Percentiles rank a stretch among this genome's conserved stretches.
These are phyloP conservation scores for Durio zibethinus DNA, from an alignment of 345 rosid species.

Conservation along the genomic window DNA sequence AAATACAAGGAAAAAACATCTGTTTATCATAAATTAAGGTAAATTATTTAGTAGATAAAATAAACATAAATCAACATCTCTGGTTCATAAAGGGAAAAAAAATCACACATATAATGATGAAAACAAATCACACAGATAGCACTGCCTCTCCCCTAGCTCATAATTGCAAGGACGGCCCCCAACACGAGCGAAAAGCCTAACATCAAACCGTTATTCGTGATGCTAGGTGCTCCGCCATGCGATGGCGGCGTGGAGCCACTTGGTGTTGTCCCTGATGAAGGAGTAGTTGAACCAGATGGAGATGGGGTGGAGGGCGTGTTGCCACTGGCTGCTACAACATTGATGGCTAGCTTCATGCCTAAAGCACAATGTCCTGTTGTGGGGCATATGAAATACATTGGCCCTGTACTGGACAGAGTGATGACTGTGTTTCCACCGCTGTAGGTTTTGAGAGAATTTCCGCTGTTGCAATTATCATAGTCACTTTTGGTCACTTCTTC, in stretches of 20 bases:
- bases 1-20: not conserved
- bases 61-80: conserved; percentile 6
- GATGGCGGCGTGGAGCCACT: conserved; percentile 20
- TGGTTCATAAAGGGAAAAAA: not conserved
- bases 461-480: conserved; percentile 33
- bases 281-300: conserved; percentile 21
- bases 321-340: conserved; percentile 30
- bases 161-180: conserved; percentile 18
- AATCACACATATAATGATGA: not conserved
- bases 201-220: conserved; percentile 7
- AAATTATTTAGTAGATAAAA: conserved; percentile 9
- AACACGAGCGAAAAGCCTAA: conserved; percentile 21
- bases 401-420: conserved; percentile 25
- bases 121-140: conserved; percentile 26
- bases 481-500: conserved; percentile 29
- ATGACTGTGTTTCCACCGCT: conserved; percentile 31
- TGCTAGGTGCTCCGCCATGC: conserved; percentile 16
- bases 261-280: conserved; percentile 21
- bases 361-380: conserved; percentile 31
- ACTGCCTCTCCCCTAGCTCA: conserved; percentile 63
- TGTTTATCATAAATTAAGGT: not conserved
- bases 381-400: conserved; percentile 53
- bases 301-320: conserved; percentile 7
- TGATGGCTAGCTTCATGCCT: conserved; percentile 54
- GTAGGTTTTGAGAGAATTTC: conserved; percentile 26